Evolutionary conservation across 2,329 filamentous ascomycete genomes (phyloP), one percentile per base, ranked within the genome.

Genomic region (Dendryphion nanum): DNA sequence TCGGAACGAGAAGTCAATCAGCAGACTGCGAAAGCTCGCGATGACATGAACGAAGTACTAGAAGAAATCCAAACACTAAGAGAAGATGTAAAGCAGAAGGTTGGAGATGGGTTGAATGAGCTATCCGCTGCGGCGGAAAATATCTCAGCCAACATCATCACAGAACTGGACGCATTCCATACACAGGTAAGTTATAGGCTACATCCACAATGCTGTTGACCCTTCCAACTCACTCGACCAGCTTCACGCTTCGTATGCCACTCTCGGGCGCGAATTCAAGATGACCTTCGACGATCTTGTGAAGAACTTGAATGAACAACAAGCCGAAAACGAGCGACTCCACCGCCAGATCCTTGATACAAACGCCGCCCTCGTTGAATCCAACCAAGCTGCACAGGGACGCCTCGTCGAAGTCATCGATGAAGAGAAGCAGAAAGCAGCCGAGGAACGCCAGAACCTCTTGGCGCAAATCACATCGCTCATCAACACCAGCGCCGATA

Each of bases 41-140:
- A 90, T 33, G 85, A 90, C 40, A 89, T 96, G 86, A 90, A 96
- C 53, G 74, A 79, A n/a, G 84, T 95, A 2, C 75, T 98, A 7
- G 87, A 93, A 55, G 91, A 95, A 61, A 95, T 97, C 62, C 90
- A 90, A 61, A 81, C 79, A n/a, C 75, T 97, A 17, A 81, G 91
- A 16, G 86, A 95, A 61, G 83, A 87, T 37, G 88, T 97, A 35
- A 96, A 96, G 71, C 74, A 79, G 33, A 85, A 85, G 45, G 87
- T 97, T 33, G 87, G 88, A 2, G 83, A 89, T 57, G 91, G 90
- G 6, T 73, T 97, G 30, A 83, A 88, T 54, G 83, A 88, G 18
- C 81, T 97, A 16, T 89, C 89, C 2, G 78, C 78, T 8, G 89
- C 90, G 7, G 89, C 91, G 2, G 88, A 91, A 66, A 83, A 85